Base-by-base conservation (phyloP, 2,329 filamentous ascomycete genomes). In the Dactylellina drechsleri region DNA sequence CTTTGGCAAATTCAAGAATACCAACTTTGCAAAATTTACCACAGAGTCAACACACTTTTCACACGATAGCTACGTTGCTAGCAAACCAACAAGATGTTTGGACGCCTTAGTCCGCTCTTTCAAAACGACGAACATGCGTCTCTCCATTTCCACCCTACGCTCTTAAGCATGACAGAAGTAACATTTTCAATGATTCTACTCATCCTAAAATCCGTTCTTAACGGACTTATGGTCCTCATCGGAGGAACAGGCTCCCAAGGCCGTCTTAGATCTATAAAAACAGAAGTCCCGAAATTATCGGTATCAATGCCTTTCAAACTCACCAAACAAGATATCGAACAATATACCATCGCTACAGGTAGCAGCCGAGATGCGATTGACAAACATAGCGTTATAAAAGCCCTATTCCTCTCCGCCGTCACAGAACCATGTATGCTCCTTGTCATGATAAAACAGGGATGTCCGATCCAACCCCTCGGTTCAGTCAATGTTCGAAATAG, bases 351-450 rank as follows among this genome's bases (percentile, higher is more conserved):
- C 26, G 70, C 70, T 1, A 62, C 57, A 20, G 58, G 56, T 0
- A 61, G 23, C 5, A 53, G 15, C 15, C 20, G 16, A 50, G 31
- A 56, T 15, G 31, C 52, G n/a, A 52, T 74, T 13, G 70, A 74
- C 1, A 16, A 16, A 10, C 28, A 66, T 23, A 54, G 58, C 16
- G 31, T 54, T 15, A 31, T 26, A 36, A 74, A 74, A 31, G 36
- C 62, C 1, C 18, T 74, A 16, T 74, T 74, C 20, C 36, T 74
- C 3, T 60, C 70, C 8, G 70, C 49, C 5, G 47, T 62, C 8
- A 67, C 70, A n/a, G 47, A 61, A n/a, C 70, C 70, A 7, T 64
- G 59, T n/a, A 66, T 74, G 56, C 31, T 74, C 15, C 61, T 74
- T 2, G 28, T 74, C 6, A 43, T 74, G 26, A 61, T 56, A 2